Evolutionary conservation across 2,329 filamentous ascomycete genomes (phyloP).

Genomic region (Aspergillus ibericus): DNA sequence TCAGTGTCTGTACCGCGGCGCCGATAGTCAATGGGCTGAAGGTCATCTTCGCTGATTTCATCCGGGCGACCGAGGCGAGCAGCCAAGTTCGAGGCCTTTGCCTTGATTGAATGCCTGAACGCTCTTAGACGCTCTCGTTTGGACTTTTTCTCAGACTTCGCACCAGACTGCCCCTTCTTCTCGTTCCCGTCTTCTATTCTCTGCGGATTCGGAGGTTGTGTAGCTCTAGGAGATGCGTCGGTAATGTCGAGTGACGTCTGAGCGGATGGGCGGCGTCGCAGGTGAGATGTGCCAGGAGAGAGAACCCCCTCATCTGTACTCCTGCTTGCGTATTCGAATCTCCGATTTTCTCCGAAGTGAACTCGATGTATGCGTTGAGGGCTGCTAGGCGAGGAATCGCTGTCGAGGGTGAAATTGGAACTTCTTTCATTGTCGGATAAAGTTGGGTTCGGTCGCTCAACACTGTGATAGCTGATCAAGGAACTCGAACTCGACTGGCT

Average conservation of each 20-base stretch:
- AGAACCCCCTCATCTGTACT: background rate
- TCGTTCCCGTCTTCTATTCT: background rate
- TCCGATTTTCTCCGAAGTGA: background rate
- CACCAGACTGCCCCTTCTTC: background rate
- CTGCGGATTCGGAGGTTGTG: background rate
- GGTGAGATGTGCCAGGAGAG: background rate
- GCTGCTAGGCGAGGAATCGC: background rate
- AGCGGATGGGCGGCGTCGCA: background rate
- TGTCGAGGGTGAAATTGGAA: background rate
- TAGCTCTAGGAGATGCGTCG: background rate
- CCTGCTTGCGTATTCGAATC: background rate
- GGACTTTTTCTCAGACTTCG: background rate
- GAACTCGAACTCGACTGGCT: background rate
- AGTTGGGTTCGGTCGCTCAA: background rate
- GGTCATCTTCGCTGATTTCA: slow-evolving; percentile 1
- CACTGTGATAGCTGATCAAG: slow-evolving; percentile 3
- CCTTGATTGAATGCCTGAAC: background rate
- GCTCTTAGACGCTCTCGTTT: background rate
- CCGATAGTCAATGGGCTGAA: slow-evolving; percentile 3
- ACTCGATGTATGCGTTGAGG: background rate
- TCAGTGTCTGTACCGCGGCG: background rate
- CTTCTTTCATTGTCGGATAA: background rate
- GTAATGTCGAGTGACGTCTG: slow-evolving; percentile 1
- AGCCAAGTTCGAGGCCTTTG: background rate
- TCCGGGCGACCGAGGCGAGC: slow-evolving; percentile 3